A percentile compares a stretch with the other conserved stretches of the same genome.
These are phyloP conservation scores for Hippophae tibetana DNA, from an alignment of 306 rosid genomes.

Conservation along the genomic window DNA sequence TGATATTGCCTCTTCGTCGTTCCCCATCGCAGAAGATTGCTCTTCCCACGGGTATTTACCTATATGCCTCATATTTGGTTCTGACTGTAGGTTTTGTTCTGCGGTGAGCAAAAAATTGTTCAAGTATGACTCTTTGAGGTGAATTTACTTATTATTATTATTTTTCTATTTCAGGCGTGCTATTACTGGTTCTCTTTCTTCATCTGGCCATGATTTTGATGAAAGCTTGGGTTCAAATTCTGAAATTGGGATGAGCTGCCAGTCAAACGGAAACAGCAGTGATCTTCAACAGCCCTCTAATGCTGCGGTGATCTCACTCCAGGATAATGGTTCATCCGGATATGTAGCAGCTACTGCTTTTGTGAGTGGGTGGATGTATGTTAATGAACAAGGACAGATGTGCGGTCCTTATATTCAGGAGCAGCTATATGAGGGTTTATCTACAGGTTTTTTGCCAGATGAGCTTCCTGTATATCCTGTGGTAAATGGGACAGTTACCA, in stretches of 20 bases:
- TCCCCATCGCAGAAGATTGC: slow-evolving; percentile 20
- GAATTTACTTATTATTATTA: not conserved
- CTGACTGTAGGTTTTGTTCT: not conserved
- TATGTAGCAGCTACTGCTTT: slow-evolving; percentile 12
- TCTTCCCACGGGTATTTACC: slow-evolving; percentile 13
- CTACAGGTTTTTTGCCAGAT: slow-evolving; percentile 80
- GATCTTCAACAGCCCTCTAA: slow-evolving; percentile 32
- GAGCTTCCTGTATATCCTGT: slow-evolving; percentile 90
- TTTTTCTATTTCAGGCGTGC: slow-evolving; percentile 18
- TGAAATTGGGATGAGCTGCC: slow-evolving; percentile 55
- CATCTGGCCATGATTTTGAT: slow-evolving; percentile 31
- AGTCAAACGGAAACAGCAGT: slow-evolving; percentile 36
- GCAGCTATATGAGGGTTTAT: slow-evolving; percentile 77
- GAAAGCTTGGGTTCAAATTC: slow-evolving; percentile 29
- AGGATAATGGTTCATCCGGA: slow-evolving; percentile 26
- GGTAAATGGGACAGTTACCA: slow-evolving; percentile 48
- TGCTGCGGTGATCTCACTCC: slow-evolving; percentile 29
- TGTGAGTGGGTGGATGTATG: slow-evolving; percentile 95
- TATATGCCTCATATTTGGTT: not conserved
- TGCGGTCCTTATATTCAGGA: slow-evolving; percentile 90
- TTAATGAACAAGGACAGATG: slow-evolving; percentile 81
- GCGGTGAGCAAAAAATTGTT: not conserved
- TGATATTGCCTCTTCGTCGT: slow-evolving; percentile 18
- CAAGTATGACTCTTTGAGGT: slow-evolving; percentile 5
- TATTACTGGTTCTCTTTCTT: slow-evolving; percentile 23